Percentiles rank a stretch among this genome's conserved stretches.
Evolutionary conservation across 768 basidiomycete species (phyloP).

Genomic region (Suillus ampliporus): DNA sequence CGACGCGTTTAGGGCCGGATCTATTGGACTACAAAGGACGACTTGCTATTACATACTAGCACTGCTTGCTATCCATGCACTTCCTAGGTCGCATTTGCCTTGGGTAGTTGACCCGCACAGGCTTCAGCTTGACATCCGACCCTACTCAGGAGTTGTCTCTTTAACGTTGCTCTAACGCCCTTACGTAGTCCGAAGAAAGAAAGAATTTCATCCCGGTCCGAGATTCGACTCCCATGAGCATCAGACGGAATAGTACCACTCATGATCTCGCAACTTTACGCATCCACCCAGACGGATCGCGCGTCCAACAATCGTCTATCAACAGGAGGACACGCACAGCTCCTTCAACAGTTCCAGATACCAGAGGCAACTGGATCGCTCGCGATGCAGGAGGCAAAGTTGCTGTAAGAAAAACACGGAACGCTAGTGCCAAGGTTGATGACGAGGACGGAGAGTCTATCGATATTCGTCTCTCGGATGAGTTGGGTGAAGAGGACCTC

Average conservation of each 20-base stretch:
- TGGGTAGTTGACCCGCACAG: background rate
- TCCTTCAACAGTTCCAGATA: constrained; percentile 45
- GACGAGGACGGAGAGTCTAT: constrained; percentile 31
- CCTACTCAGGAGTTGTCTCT: background rate
- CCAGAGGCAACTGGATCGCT: constrained; percentile 69
- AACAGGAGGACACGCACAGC: constrained; percentile 43
- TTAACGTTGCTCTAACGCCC: too few species aligned
- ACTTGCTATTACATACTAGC: too few species aligned
- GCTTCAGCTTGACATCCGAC: background rate
- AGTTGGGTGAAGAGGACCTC: constrained; percentile 24
- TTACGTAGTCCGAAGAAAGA: constrained; percentile 8
- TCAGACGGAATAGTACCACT: constrained; percentile 54
- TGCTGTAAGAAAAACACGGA: constrained; percentile 45
- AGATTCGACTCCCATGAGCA: constrained; percentile 29
- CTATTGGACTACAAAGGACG: background rate
- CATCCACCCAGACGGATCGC: constrained; percentile 66
- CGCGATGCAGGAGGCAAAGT: constrained; percentile 63
- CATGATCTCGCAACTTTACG: constrained; percentile 71
- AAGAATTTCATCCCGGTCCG: constrained; percentile 4
- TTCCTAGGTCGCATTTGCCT: too few species aligned
- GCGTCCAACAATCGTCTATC: constrained; percentile 52
- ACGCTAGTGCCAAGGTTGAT: constrained; percentile 19
- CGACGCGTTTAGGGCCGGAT: constrained; percentile 24
- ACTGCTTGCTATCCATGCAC: background rate
- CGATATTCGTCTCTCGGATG: constrained; percentile 24